phyloP scores from a whole-genome alignment of 2,329 filamentous ascomycete species.

The Colletotrichum coccodes region DNA sequence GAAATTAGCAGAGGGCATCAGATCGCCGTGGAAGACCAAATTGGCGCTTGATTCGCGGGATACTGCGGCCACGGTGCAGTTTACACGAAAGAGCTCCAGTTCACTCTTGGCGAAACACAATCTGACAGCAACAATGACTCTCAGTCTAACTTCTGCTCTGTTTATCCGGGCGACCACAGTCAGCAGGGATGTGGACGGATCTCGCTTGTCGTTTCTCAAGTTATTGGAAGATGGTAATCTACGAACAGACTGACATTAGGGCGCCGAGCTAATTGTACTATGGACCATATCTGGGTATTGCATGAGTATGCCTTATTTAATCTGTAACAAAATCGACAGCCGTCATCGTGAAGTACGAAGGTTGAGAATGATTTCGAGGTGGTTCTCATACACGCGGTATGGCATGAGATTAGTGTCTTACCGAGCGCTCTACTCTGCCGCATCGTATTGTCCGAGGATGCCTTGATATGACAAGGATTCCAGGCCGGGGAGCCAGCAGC shows the following conservation, averaged over 20 bases:
- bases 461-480: constrained; percentile 34
- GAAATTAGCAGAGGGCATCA: background rate
- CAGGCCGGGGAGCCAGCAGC: constrained; percentile 35
- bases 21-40: constrained; percentile 27
- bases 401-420: background rate
- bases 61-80: constrained; percentile 4
- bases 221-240: constrained; percentile 19
- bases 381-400: background rate
- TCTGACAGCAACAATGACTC: background rate
- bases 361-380: background rate
- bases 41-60: constrained; percentile 8
- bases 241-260: background rate
- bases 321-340: too few relatives aligned
- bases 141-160: constrained; percentile 13
- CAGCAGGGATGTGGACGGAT: too few relatives aligned
- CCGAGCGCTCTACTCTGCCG: background rate
- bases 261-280: background rate
- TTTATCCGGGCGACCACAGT: too few relatives aligned
- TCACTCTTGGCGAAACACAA: background rate
- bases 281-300: background rate
- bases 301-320: background rate
- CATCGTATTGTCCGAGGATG: background rate
- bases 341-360: too few relatives aligned
- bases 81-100: constrained; percentile 13
- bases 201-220: constrained; percentile 15